These are phyloP conservation scores for Paramyrothecium sp. DNA, from an alignment of 2,329 filamentous ascomycete species.

Conservation along the genomic window DNA sequence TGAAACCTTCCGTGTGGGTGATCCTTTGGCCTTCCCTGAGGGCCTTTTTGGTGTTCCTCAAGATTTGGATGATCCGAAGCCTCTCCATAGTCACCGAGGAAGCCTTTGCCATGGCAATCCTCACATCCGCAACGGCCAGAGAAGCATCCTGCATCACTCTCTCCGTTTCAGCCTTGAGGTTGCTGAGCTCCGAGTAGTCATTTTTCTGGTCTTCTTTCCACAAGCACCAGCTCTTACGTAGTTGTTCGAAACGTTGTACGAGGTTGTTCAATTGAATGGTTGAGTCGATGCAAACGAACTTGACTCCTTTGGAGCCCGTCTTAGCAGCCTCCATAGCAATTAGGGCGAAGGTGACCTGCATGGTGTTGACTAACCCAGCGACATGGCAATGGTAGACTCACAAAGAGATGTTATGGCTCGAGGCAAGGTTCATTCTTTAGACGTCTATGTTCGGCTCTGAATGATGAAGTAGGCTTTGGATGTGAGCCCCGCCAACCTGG, in stretches of 20 bases:
- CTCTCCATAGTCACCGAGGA: not conserved
- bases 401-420: not conserved
- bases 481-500: too few relatives aligned
- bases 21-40: constrained; percentile 11
- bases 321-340: not conserved
- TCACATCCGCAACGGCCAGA: not conserved
- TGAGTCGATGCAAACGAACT: not conserved
- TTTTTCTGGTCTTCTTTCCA: not conserved
- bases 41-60: constrained; percentile 10
- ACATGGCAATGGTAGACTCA: not conserved
- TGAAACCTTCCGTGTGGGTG: constrained; percentile 10
- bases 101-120: not conserved
- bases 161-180: not conserved
- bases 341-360: not conserved
- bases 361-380: not conserved
- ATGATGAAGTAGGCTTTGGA: too few relatives aligned
- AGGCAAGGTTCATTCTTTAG: too few relatives aligned
- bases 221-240: not conserved
- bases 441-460: too few relatives aligned
- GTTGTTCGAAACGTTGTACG: not conserved
- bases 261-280: not conserved
- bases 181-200: not conserved
- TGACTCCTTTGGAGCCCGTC: not conserved
- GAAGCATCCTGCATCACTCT: not conserved
- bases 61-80: constrained; percentile 7